These are phyloP conservation scores for Leccinum ambiguum DNA, from an alignment of 1,284 basidiomycete species.

Conservation along the genomic window DNA sequence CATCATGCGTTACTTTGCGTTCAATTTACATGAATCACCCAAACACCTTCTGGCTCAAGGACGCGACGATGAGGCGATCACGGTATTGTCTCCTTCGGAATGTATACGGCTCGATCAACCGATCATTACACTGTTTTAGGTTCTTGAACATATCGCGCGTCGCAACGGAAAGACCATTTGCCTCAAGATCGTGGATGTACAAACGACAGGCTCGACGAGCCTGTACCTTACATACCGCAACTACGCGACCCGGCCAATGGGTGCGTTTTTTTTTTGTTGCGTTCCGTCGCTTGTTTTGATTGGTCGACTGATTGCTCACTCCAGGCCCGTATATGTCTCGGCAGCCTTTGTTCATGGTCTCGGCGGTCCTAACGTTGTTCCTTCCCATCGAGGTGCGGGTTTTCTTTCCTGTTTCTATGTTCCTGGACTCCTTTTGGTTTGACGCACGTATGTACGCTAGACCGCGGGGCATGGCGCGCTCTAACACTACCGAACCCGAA, in stretches of 20 bases:
- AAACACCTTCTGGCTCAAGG: conserved; percentile 60
- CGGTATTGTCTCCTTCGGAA: conserved; percentile 29
- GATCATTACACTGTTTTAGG: conserved; percentile 27
- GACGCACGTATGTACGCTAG: conserved; percentile 7
- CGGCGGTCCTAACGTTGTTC: conserved; percentile 45
- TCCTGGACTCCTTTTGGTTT: not conserved
- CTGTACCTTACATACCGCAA: conserved; percentile 45
- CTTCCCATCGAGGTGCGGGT: conserved; percentile 57
- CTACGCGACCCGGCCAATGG: conserved; percentile 52
- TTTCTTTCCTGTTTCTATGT: too few species aligned
- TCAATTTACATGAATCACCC: conserved; percentile 55
- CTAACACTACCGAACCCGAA: conserved; percentile 5
- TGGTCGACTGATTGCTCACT: not conserved
- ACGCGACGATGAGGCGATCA: conserved; percentile 54
- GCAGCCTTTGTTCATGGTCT: conserved; percentile 51
- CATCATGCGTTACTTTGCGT: conserved; percentile 43
- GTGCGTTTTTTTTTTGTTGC: conserved; percentile 20
- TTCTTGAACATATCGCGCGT: conserved; percentile 48
- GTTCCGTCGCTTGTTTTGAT: not conserved
- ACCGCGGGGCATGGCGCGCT: conserved; percentile 27
- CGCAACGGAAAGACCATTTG: conserved; percentile 49
- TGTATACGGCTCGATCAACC: not conserved
- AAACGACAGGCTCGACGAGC: conserved; percentile 30
- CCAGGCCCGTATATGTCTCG: conserved; percentile 57
- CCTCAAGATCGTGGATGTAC: conserved; percentile 46